These are phyloP conservation scores for Sarcodon aspratus DNA, from an alignment of 768 basidiomycete species.

Conservation along the genomic window DNA sequence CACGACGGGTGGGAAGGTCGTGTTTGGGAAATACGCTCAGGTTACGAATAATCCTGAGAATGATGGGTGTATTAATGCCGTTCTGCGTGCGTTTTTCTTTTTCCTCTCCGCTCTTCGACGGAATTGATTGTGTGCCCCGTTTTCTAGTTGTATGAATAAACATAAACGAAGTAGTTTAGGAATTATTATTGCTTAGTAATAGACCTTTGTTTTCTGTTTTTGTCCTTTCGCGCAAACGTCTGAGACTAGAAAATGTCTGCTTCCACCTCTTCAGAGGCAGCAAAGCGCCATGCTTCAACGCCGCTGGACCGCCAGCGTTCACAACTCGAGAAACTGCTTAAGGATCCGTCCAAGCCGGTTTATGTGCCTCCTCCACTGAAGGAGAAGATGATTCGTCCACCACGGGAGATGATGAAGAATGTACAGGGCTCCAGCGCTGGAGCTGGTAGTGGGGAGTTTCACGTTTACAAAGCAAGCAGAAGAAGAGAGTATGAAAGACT, in stretches of 20 bases:
- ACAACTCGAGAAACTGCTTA: conserved; percentile 82
- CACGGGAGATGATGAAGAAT: conserved; percentile 98
- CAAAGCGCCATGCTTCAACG: conserved; percentile 33
- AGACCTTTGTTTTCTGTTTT: no score
- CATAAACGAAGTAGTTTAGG: no score
- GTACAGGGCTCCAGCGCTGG: conserved; percentile 97
- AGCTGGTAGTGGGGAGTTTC: conserved; percentile 95
- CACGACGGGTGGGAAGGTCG: conserved; percentile 91
- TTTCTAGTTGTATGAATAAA: conserved; percentile 16
- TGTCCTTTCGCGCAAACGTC: not conserved
- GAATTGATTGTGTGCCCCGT: not conserved
- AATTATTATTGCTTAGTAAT: no score
- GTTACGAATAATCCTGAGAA: conserved; percentile 94
- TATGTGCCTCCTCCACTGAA: conserved; percentile 72
- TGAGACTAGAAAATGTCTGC: not conserved
- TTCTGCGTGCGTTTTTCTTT: conserved; percentile 54
- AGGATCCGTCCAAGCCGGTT: conserved; percentile 78
- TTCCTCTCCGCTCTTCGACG: not conserved
- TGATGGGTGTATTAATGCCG: conserved; percentile 93
- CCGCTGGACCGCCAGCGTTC: conserved; percentile 40
- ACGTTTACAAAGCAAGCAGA: conserved; percentile 94
- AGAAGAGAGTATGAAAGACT: conserved; percentile 92
- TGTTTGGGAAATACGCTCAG: conserved; percentile 90
- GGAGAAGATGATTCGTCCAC: conserved; percentile 69
- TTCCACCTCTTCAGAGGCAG: conserved; percentile 9